Evolutionary conservation across 352 stramenopile genomes (phyloP).

Genomic region (Globisporangium ultimum): DNA sequence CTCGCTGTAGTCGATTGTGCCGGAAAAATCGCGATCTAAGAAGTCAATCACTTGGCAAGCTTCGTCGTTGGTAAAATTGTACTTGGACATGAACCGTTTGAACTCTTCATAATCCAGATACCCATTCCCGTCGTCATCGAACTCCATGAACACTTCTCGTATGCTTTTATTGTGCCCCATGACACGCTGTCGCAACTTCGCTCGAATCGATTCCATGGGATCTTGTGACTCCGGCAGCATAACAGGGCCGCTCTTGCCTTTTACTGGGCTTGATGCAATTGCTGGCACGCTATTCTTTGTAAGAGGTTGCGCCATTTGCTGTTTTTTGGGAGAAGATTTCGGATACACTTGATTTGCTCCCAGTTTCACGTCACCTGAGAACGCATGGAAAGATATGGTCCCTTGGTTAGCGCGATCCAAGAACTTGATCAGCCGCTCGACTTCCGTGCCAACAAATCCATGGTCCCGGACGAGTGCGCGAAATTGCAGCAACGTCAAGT

Average conservation of each 20-base stretch:
- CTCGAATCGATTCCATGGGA: constrained; percentile 53
- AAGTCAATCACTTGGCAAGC: constrained; percentile 39
- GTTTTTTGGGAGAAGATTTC: constrained; percentile 42
- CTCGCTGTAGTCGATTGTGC: constrained; percentile 74
- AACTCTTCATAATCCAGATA: constrained; percentile 69
- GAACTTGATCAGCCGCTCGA: constrained; percentile 45
- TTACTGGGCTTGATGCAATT: constrained; percentile 13
- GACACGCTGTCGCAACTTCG: constrained; percentile 54
- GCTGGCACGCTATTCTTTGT: constrained; percentile 17
- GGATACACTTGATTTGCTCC: constrained; percentile 38
- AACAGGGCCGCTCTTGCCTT: constrained; percentile 6
- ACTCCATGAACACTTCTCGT: constrained; percentile 68
- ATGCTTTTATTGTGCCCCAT: constrained; percentile 76
- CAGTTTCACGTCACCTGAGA: constrained; percentile 38
- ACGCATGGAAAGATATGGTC: constrained; percentile 50
- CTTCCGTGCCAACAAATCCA: constrained; percentile 44
- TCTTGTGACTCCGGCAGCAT: constrained; percentile 12
- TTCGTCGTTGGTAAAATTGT: constrained; percentile 51
- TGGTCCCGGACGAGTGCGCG: constrained; percentile 48
- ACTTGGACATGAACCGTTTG: constrained; percentile 59
- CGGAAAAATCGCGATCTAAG: constrained; percentile 52
- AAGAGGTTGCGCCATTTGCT: constrained; percentile 28
- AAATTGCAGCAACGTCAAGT: constrained; percentile 45
- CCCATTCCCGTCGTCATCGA: constrained; percentile 53
- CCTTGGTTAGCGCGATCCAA: constrained; percentile 33